phyloP scores from a whole-genome alignment of 2,329 filamentous ascomycete genomes.

The Davidsoniella australis region DNA sequence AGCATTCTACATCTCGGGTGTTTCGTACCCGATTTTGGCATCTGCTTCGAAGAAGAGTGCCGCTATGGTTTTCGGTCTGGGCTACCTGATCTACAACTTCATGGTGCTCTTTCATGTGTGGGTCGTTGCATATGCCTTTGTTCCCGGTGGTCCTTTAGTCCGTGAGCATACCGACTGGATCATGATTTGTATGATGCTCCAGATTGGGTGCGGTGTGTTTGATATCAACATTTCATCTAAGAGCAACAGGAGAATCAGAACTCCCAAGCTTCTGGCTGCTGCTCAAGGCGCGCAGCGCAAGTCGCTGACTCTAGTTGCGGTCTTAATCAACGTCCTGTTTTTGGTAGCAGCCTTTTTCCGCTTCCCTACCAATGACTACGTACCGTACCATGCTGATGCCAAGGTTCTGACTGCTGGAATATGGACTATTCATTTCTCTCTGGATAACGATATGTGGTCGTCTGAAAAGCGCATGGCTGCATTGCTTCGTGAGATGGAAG shows the following conservation, averaged over 20 bases:
- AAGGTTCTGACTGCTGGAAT: conserved; percentile 87
- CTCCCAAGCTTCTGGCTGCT: conserved; percentile 11
- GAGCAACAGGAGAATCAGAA: conserved; percentile 20
- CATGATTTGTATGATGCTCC: conserved; percentile 71
- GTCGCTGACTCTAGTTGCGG: conserved; percentile 40
- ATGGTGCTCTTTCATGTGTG: conserved; percentile 95
- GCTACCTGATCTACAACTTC: conserved; percentile 83
- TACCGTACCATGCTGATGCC: conserved; percentile 72
- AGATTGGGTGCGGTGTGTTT: conserved; percentile 73
- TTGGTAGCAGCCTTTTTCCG: conserved; percentile 69
- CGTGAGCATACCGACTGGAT: conserved; percentile 93
- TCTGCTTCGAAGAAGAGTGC: conserved; percentile 64
- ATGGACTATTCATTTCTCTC: conserved; percentile 95
- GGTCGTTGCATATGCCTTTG: conserved; percentile 96
- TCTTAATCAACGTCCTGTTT: conserved; percentile 64
- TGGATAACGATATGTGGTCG: conserved; percentile 98
- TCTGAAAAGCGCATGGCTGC: conserved; percentile 89
- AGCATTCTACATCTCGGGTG: conserved; percentile 66
- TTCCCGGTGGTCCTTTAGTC: conserved; percentile 81
- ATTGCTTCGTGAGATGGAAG: conserved; percentile 78
- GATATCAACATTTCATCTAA: conserved; percentile 33
- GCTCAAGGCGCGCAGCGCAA: conserved; percentile 28
- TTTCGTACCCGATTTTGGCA: conserved; percentile 56
- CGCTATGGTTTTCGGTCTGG: conserved; percentile 67
- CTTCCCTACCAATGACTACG: conserved; percentile 85